Conservation (phyloP, 768 basidiomycete genomes). For the Neoboletus brunneissimus region DNA sequence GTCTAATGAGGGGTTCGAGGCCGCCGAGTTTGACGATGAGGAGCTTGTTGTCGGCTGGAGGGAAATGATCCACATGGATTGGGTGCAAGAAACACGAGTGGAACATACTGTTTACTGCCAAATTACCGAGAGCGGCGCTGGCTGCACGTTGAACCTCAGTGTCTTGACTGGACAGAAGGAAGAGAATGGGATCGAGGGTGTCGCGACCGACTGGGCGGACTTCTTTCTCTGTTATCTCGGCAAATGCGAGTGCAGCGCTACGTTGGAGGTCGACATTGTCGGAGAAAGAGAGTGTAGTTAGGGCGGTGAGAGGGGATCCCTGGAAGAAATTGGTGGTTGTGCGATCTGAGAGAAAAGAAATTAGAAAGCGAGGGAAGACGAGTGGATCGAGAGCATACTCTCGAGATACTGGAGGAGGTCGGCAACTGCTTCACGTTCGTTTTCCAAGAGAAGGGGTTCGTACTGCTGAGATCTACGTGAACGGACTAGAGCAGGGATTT, state of each 20-base stretch:
- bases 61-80: constrained; percentile 9
- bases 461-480: constrained; percentile 84
- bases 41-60: constrained; percentile 93
- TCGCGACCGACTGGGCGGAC: constrained; percentile 95
- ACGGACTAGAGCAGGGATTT: constrained; percentile 50
- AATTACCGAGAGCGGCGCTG: constrained; percentile 93
- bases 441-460: constrained; percentile 83
- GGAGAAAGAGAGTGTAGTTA: constrained; percentile 96
- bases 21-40: constrained; percentile 98
- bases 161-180: constrained; percentile 95
- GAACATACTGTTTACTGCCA: constrained; percentile 93
- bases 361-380: background rate
- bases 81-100: constrained; percentile 16
- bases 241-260: constrained; percentile 96
- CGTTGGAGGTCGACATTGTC: constrained; percentile 99
- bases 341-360: constrained; percentile 53
- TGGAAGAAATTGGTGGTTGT: constrained; percentile 98
- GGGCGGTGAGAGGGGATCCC: constrained; percentile 85
- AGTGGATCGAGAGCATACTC: constrained; percentile 54
- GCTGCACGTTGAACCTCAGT: constrained; percentile 98
- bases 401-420: constrained; percentile 97
- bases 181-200: constrained; percentile 96
- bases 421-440: constrained; percentile 96
- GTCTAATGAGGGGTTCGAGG: constrained; percentile 94
- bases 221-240: constrained; percentile 99